Percentiles rank a stretch among this genome's conserved stretches.
These are phyloP conservation scores for Takakia lepidozioides DNA, from an alignment of 225 moss, liverwort and hornwort species.

Conservation along the genomic window DNA sequence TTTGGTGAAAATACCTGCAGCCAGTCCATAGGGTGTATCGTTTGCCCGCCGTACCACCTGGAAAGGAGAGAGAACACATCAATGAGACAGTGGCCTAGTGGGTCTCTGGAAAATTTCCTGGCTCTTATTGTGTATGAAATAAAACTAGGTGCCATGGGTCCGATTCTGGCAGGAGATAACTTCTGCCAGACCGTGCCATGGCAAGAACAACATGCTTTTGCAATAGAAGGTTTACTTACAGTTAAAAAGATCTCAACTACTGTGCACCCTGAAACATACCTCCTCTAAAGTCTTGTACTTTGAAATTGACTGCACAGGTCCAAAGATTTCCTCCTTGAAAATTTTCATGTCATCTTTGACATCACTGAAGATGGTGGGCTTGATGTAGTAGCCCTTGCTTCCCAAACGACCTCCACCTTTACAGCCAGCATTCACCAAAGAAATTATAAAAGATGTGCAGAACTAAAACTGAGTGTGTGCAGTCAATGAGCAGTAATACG, in stretches of 20 bases:
- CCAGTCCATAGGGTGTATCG: constrained; percentile 61
- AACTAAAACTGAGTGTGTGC: too few relatives aligned
- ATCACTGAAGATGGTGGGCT: constrained; percentile 81
- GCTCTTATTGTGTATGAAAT: too few relatives aligned
- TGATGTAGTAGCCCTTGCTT: constrained; percentile 75
- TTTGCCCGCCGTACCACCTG: constrained; percentile 67
- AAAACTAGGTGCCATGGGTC: too few relatives aligned
- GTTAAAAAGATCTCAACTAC: too few relatives aligned
- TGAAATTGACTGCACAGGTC: constrained; percentile 58
- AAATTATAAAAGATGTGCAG: too few relatives aligned
- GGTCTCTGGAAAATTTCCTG: too few relatives aligned
- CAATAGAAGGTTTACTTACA: too few relatives aligned
- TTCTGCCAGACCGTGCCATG: too few relatives aligned
- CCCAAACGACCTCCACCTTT: constrained; percentile 66
- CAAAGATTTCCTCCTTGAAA: constrained; percentile 85
- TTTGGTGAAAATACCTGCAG: constrained; percentile 77
- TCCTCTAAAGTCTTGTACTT: constrained; percentile 63
- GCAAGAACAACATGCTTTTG: too few relatives aligned
- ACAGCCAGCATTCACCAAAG: neutral
- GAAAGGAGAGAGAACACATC: neutral
- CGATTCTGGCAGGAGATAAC: too few relatives aligned
- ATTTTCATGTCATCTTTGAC: constrained; percentile 76
- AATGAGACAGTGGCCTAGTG: neutral
- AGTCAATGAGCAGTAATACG: too few relatives aligned
- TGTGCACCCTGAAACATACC: too few relatives aligned